phyloP scores from a whole-genome alignment of 768 basidiomycete species.

The Leucosporidium scottii region DNA sequence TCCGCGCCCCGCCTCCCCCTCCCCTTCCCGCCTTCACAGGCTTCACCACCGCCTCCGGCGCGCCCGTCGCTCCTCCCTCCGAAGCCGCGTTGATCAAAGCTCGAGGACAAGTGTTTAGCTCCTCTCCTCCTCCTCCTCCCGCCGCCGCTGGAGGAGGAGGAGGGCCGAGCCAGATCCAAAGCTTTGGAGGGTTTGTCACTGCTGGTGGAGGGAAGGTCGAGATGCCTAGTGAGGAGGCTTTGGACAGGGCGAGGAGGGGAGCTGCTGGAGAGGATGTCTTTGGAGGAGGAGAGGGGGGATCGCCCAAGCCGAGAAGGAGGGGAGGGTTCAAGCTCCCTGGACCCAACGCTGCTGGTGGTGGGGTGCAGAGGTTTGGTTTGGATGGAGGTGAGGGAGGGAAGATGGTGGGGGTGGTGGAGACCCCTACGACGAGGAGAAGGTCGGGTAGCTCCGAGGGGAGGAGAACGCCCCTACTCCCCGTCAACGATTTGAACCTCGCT shows the following conservation, averaged over 20 bases:
- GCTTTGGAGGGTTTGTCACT: slow-evolving; percentile 1
- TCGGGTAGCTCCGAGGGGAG: too few species aligned
- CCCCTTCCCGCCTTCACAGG: not conserved
- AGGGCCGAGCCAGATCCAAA: not conserved
- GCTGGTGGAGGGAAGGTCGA: not conserved
- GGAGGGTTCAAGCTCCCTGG: too few species aligned
- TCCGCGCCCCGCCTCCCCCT: slow-evolving; percentile 4
- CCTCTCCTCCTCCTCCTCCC: not conserved
- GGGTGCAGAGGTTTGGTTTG: too few species aligned
- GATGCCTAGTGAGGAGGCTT: not conserved
- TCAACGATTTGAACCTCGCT: too few species aligned
- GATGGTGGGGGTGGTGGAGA: too few species aligned
- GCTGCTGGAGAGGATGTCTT: not conserved
- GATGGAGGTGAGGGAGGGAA: too few species aligned
- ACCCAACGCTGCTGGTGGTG: too few species aligned
- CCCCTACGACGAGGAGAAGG: too few species aligned
- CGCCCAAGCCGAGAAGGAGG: too few species aligned
- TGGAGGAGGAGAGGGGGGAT: too few species aligned
- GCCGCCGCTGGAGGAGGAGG: not conserved
- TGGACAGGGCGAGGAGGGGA: not conserved
- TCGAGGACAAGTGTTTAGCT: too few species aligned
- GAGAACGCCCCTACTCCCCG: too few species aligned
- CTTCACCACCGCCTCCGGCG: slow-evolving; percentile 1
- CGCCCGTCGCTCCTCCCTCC: slow-evolving; percentile 1
- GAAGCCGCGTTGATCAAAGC: not conserved